Evolutionary conservation across 2,329 filamentous ascomycete genomes (phyloP).

Genomic region (Amauroascus verrucosus): DNA sequence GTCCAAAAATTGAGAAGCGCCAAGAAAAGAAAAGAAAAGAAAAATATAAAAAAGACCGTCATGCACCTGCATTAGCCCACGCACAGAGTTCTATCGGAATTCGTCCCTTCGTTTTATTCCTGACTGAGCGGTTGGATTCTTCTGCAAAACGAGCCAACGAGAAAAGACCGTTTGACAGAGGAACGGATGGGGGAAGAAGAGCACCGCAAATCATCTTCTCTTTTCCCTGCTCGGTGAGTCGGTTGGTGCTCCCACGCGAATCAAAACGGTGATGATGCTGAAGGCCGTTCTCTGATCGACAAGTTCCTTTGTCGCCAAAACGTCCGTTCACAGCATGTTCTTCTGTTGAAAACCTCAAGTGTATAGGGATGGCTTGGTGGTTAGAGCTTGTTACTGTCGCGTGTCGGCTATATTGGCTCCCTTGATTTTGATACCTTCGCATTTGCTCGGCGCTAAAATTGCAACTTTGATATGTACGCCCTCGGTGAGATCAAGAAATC

Average conservation of each 20-base stretch:
- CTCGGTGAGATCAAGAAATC: no score
- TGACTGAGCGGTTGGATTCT: conserved; percentile 1
- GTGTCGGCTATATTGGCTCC: conserved; percentile 3
- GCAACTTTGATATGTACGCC: no score
- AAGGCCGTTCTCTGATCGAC: not conserved
- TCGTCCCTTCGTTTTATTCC: conserved; percentile 1
- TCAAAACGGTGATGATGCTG: not conserved
- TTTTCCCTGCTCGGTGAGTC: not conserved
- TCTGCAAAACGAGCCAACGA: not conserved
- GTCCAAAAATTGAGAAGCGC: not conserved
- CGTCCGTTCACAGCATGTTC: not conserved
- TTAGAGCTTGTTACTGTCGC: conserved; percentile 8
- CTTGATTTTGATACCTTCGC: not conserved
- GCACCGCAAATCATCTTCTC: not conserved
- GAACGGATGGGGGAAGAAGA: conserved; percentile 1
- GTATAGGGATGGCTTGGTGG: not conserved
- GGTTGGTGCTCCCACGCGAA: conserved; percentile 3
- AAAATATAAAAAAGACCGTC: not conserved
- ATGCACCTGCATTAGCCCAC: conserved; percentile 11
- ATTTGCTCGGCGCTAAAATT: not conserved
- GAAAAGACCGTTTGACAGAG: not conserved
- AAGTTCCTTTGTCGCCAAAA: conserved; percentile 2
- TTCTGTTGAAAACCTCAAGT: not conserved
- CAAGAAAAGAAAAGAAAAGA: not conserved
- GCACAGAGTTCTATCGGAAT: not conserved